Evolutionary conservation across 208 protist species (phyloP).

Genomic region (Wallacemonas collosoma): DNA sequence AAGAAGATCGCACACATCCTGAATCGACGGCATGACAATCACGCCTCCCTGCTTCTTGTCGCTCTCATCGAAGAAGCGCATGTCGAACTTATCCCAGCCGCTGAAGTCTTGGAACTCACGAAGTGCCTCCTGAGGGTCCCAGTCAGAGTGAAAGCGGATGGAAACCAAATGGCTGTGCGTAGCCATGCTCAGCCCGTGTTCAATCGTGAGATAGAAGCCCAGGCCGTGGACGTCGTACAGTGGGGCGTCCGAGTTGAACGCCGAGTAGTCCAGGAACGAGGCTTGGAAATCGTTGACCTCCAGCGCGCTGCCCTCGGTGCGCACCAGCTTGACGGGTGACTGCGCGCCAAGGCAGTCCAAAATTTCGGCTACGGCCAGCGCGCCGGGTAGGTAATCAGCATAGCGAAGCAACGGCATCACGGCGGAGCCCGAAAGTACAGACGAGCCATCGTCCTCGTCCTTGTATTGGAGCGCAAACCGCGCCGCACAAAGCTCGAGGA

Average conservation of each 20-base stretch:
- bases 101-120: slow-evolving; percentile 81
- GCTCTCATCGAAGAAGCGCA: slow-evolving; percentile 75
- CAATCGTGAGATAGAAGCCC: slow-evolving; percentile 78
- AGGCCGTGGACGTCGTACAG: slow-evolving; percentile 67
- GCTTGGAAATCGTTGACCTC: slow-evolving; percentile 55
- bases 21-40: slow-evolving; percentile 75
- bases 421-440: slow-evolving; percentile 57
- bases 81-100: slow-evolving; percentile 73
- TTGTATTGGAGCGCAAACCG: slow-evolving; percentile 61
- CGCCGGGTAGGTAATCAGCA: slow-evolving; percentile 80
- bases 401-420: slow-evolving; percentile 82
- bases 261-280: slow-evolving; percentile 76
- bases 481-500: slow-evolving; percentile 68
- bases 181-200: slow-evolving; percentile 74
- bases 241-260: slow-evolving; percentile 62
- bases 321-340: slow-evolving; percentile 18
- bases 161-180: slow-evolving; percentile 79
- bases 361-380: slow-evolving; percentile 68
- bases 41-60: slow-evolving; percentile 68
- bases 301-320: background rate
- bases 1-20: slow-evolving; percentile 82
- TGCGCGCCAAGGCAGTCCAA: slow-evolving; percentile 59
- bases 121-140: slow-evolving; percentile 56
- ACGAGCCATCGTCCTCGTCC: slow-evolving; percentile 42
- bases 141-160: slow-evolving; percentile 67